These are phyloP conservation scores for Casuarina cunninghamiana DNA, from an alignment of 306 rosid species.

Conservation along the genomic window DNA sequence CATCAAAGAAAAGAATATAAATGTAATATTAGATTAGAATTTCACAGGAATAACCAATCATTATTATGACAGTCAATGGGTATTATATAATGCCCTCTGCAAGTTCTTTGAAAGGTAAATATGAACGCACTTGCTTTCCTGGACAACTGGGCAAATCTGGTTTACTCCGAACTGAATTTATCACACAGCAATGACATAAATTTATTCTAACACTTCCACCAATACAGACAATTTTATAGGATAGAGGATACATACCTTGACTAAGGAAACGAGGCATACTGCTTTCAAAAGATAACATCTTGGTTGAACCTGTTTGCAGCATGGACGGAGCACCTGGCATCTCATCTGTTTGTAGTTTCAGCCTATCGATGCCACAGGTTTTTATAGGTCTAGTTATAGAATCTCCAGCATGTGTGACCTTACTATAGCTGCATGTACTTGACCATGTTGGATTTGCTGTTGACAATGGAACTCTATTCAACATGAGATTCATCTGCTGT, in stretches of 20 bases:
- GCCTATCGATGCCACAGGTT: constrained; percentile 24
- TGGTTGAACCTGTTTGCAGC: constrained; percentile 2
- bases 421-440: constrained; percentile 30
- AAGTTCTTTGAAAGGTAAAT: neutral
- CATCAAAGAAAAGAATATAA: neutral
- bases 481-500: constrained; percentile 44
- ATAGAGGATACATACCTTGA: constrained; percentile 4
- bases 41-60: neutral
- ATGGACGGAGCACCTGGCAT: constrained; percentile 21
- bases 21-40: too few species aligned
- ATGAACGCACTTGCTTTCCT: neutral
- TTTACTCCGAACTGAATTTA: neutral
- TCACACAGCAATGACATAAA: neutral
- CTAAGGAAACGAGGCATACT: neutral
- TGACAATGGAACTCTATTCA: constrained; percentile 36
- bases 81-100: too few species aligned
- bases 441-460: constrained; percentile 52
- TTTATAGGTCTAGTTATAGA: constrained; percentile 49
- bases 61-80: too few species aligned
- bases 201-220: neutral
- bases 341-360: constrained; percentile 28
- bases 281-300: constrained; percentile 5
- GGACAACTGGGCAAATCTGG: neutral
- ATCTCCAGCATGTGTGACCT: constrained; percentile 53
- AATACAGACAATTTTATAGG: neutral